Conservation (phyloP, 2,329 filamentous ascomycete genomes). For the Blumeria hordei region DNA sequence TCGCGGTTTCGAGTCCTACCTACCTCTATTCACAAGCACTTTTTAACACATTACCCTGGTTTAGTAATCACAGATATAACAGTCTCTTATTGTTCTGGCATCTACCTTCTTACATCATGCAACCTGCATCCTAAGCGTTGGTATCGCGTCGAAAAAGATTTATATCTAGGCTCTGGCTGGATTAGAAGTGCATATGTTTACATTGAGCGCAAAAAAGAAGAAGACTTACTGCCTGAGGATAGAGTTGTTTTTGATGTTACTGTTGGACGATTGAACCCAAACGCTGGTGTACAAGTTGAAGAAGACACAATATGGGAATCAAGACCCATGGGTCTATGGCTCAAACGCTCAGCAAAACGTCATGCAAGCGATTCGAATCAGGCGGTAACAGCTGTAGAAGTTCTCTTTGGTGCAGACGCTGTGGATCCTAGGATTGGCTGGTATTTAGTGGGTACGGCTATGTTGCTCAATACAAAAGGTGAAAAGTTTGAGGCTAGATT, state of each 20-base stretch:
- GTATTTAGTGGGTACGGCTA: constrained; percentile 48
- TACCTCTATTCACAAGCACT: constrained; percentile 39
- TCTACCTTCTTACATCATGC: constrained; percentile 35
- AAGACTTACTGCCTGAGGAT: constrained; percentile 37
- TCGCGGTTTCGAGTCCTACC: constrained; percentile 44
- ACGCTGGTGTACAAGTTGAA: constrained; percentile 23
- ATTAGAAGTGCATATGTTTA: constrained; percentile 41
- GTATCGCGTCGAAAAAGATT: constrained; percentile 47
- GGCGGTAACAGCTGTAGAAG: constrained; percentile 42
- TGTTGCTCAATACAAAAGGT: constrained; percentile 41
- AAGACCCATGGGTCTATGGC: constrained; percentile 42
- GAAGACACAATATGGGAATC: constrained; percentile 39
- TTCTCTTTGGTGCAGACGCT: constrained; percentile 49
- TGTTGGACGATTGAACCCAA: constrained; percentile 36
- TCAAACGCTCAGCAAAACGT: constrained; percentile 21
- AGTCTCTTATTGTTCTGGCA: constrained; percentile 34
- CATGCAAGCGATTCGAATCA: constrained; percentile 22
- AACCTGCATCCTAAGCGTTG: constrained; percentile 30
- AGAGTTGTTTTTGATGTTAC: constrained; percentile 39
- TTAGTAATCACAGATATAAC: constrained; percentile 48
- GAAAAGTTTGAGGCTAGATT: constrained; percentile 47
- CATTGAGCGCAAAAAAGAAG: constrained; percentile 44
- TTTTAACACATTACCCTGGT: constrained; percentile 43
- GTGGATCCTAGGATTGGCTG: constrained; percentile 74
- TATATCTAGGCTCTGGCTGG: constrained; percentile 41